Evolutionary conservation across 352 stramenopile species (phyloP), one percentile per base, ranked within the genome.

Genomic region (Nothophytophthora sp.): DNA sequence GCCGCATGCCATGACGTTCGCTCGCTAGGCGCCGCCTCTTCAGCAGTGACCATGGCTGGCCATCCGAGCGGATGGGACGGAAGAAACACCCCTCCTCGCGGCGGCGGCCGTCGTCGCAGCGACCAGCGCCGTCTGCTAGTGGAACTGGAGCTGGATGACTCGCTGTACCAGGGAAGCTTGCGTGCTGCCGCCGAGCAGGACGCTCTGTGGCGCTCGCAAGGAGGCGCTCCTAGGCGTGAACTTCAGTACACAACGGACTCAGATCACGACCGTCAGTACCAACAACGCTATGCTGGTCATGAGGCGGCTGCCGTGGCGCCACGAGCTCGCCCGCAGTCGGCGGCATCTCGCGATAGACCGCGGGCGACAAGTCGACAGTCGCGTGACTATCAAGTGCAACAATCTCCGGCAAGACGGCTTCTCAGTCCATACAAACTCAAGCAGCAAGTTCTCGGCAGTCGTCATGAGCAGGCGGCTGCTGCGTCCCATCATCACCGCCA

Each of bases 341-440:
- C 35, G 36, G 18, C 40, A 13, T 10, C n/a, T 18, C 50, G 34
- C 45, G 50, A 62, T 20, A 18, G n/a, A n/a, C 61, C 39, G 10
- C 36, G 20, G 3, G 36, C 29, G 60, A 48, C n/a, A n/a, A n/a
- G n/a, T n/a, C n/a, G n/a, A 29, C 38, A 25, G 12, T 35, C 36
- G 11, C 51, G 25, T 1, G 35, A 60, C 23, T 54, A 50, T 9
- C 59, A 62, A 19, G 55, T 41, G 38, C 46, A 50, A 23, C 65
- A 55, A 20, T 30, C 45, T 24, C 44, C 52, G 15, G 45, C 50
- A 4, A 67, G 48, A 29, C 67, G 67, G 24, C 64, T 77, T 8
- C 67, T 63, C 6, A 88, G 68, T 59, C 76, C 75, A 19, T 84
- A 76, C 62, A 84, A 86, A 45, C 55, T 88, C 24, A 87, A 88